Percentiles rank a stretch among this genome's conserved stretches.
Conservation (phyloP, 805 yeast species). For the Yarrowia sp. region DNA sequence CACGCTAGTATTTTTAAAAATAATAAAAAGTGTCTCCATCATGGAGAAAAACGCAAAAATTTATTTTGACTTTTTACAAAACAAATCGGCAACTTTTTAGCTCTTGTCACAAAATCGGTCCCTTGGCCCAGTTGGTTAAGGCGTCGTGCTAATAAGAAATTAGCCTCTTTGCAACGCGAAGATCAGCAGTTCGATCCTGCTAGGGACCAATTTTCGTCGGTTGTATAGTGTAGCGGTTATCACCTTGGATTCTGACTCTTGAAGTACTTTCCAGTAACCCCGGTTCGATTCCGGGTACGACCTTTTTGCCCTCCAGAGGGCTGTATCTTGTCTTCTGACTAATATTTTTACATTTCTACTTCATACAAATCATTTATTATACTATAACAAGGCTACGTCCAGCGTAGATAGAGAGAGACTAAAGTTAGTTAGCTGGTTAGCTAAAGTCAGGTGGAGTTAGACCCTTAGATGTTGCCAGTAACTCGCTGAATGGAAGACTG, state of each 20-base stretch:
- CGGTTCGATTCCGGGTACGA: slow-evolving; percentile 26
- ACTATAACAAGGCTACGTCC: neutral
- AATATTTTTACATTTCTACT: no score
- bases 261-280: slow-evolving; percentile 20
- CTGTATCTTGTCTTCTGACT: neutral
- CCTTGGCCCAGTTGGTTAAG: slow-evolving; percentile 29
- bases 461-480: neutral
- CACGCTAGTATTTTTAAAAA: no score
- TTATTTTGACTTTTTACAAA: no score
- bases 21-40: no score
- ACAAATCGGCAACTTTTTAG: neutral
- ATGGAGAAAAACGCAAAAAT: no score
- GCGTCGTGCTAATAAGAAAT: slow-evolving; percentile 28
- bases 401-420: no score
- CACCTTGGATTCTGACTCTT: slow-evolving; percentile 25
- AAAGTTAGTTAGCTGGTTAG: no score
- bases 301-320: neutral
- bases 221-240: slow-evolving; percentile 25
- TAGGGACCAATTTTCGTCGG: slow-evolving; percentile 35
- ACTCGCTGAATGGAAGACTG: neutral
- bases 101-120: neutral
- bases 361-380: neutral
- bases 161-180: slow-evolving; percentile 40
- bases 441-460: no score
- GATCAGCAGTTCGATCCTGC: slow-evolving; percentile 50